These are phyloP conservation scores for Dryas alaskensis DNA, from an alignment of 306 rosid genomes.

Conservation along the genomic window DNA sequence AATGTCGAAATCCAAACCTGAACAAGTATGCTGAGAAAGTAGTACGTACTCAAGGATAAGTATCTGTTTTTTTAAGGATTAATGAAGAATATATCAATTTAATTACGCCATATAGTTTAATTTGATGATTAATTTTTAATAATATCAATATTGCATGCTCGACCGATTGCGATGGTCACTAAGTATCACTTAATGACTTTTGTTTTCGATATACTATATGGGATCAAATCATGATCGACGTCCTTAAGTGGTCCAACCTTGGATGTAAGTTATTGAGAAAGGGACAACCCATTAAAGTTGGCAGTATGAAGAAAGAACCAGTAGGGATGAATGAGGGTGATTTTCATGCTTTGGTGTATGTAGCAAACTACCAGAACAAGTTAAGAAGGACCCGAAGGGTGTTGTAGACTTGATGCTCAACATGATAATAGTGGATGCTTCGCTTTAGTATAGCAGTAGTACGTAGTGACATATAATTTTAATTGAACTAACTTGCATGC, in stretches of 20 bases:
- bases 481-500: not conserved
- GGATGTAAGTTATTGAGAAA: not conserved
- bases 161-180: too few relatives aligned
- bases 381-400: slow-evolving; percentile 29
- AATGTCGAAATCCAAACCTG: too few relatives aligned
- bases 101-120: too few relatives aligned
- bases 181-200: too few relatives aligned
- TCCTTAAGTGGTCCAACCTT: not conserved
- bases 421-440: slow-evolving; percentile 51
- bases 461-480: not conserved
- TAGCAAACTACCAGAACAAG: not conserved
- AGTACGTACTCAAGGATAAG: too few relatives aligned
- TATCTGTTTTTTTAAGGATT: too few relatives aligned
- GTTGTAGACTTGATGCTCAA: slow-evolving; percentile 20
- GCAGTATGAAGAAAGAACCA: not conserved
- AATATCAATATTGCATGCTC: too few relatives aligned
- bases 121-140: too few relatives aligned
- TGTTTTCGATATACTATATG: too few relatives aligned
- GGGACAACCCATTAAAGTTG: not conserved
- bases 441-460: slow-evolving; percentile 49
- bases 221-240: too few relatives aligned
- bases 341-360: not conserved
- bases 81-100: too few relatives aligned
- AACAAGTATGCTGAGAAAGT: too few relatives aligned
- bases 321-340: not conserved